Evolutionary conservation across 192 early-diverging fungal genomes (phyloP).

Genomic region (Coemansia guatemalensis): DNA sequence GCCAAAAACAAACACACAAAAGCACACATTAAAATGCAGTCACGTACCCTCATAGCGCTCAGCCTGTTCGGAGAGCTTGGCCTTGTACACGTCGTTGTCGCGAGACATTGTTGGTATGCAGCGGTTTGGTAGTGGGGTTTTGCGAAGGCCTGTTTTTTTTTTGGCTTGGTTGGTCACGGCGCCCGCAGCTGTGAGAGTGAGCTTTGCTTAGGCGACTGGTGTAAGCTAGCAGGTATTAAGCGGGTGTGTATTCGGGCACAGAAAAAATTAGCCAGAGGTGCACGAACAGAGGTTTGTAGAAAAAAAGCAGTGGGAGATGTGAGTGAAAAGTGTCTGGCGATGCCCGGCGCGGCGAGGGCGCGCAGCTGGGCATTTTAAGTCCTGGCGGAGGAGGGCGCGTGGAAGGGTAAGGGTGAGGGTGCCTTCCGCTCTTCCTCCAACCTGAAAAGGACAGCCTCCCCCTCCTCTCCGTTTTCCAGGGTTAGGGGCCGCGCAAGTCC

Average conservation of each 20-base stretch:
- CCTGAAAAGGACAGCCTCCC: not conserved
- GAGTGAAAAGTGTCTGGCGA: not conserved
- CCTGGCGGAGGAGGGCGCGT: not conserved
- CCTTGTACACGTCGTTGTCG: constrained; percentile 93
- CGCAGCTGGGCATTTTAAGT: not conserved
- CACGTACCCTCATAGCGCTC: constrained; percentile 97
- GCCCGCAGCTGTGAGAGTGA: not conserved
- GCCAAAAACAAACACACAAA: constrained; percentile 1
- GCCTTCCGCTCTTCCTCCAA: not conserved
- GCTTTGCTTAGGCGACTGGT: not conserved
- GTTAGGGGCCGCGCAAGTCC: not conserved
- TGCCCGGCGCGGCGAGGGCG: not conserved
- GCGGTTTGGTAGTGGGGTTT: not conserved
- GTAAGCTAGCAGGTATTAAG: not conserved
- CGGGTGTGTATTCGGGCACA: not conserved
- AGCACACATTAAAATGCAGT: not conserved
- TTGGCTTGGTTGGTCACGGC: not conserved
- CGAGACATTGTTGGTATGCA: constrained; percentile 30
- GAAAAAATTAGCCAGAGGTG: not conserved
- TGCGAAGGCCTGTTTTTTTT: not conserved
- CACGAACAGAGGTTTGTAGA: not conserved
- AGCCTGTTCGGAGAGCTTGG: constrained; percentile 98
- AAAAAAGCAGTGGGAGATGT: not conserved
- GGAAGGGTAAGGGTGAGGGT: constrained; percentile 1
- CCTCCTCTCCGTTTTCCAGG: not conserved